Percentiles rank a stretch among this genome's conserved stretches.
phyloP scores from a whole-genome alignment of 768 basidiomycete genomes.

The Termitomyces sp. region DNA sequence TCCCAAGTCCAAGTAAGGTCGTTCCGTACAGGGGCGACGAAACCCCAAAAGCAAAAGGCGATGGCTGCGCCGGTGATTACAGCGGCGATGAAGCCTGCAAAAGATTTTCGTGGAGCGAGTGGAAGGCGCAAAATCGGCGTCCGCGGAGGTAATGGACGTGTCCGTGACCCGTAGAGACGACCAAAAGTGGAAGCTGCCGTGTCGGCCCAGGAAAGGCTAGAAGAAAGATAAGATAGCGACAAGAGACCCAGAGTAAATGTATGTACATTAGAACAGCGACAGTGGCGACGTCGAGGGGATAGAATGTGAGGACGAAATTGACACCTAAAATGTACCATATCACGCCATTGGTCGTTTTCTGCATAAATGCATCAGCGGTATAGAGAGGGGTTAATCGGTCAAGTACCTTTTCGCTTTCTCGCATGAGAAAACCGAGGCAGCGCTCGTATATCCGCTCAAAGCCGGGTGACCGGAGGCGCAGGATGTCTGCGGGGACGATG shows the following conservation, averaged over 20 bases:
- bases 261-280: conserved; percentile 85
- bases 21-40: conserved; percentile 40
- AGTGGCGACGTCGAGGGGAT: conserved; percentile 86
- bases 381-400: not conserved
- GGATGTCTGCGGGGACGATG: conserved; percentile 68
- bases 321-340: conserved; percentile 90
- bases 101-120: conserved; percentile 76
- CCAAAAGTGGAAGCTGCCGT: conserved; percentile 92
- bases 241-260: not conserved
- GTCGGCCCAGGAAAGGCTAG: conserved; percentile 92
- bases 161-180: conserved; percentile 72
- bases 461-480: conserved; percentile 59
- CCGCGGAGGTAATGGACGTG: conserved; percentile 43
- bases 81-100: conserved; percentile 82
- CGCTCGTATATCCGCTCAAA: conserved; percentile 73
- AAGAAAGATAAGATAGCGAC: not conserved
- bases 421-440: conserved; percentile 78
- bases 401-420: conserved; percentile 76
- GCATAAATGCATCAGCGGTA: not conserved
- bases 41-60: conserved; percentile 68
- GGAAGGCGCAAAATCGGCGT: conserved; percentile 50
- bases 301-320: conserved; percentile 64
- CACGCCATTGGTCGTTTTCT: conserved; percentile 80
- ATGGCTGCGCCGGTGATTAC: conserved; percentile 65
- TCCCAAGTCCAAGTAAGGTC: conserved; percentile 56